A percentile compares a stretch with the other conserved stretches of the same genome.
Evolutionary conservation across 371 early-diverging fungal genomes (phyloP).

Genomic region (Mucor ambiguus): DNA sequence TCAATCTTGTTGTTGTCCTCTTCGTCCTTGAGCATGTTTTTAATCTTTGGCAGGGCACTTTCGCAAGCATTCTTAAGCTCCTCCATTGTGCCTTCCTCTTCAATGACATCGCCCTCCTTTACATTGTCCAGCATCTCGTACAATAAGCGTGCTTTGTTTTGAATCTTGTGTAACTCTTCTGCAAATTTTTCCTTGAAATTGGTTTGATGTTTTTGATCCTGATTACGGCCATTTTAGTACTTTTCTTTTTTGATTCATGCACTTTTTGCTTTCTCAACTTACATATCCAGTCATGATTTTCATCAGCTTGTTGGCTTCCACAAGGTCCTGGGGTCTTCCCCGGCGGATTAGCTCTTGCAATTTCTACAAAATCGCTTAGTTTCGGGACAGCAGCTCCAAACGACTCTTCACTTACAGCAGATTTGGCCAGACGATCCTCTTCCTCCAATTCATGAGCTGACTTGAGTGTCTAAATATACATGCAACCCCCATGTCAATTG

Average conservation of each 20-base stretch:
- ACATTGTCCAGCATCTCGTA: constrained; percentile 77
- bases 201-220: constrained; percentile 76
- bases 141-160: constrained; percentile 75
- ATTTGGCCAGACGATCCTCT: constrained; percentile 87
- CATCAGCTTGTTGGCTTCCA: constrained; percentile 94
- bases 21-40: constrained; percentile 60
- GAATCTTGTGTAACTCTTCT: constrained; percentile 81
- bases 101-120: constrained; percentile 66
- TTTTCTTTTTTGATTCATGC: neutral
- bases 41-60: constrained; percentile 70
- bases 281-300: constrained; percentile 96
- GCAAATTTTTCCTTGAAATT: constrained; percentile 85
- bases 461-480: constrained; percentile 56
- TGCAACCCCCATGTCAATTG: neutral
- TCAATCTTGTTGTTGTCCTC: constrained; percentile 44
- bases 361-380: constrained; percentile 59
- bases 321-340: constrained; percentile 90
- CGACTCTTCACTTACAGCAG: constrained; percentile 63
- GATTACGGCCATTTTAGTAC: neutral
- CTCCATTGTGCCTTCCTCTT: constrained; percentile 61
- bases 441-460: constrained; percentile 93
- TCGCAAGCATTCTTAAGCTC: constrained; percentile 55
- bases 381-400: no score
- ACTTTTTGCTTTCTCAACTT: constrained; percentile 20
- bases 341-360: constrained; percentile 94